Evolutionary conservation across 805 yeast species (phyloP), one percentile per base, ranked within the genome.

Genomic region (Ogataea allantospora): DNA sequence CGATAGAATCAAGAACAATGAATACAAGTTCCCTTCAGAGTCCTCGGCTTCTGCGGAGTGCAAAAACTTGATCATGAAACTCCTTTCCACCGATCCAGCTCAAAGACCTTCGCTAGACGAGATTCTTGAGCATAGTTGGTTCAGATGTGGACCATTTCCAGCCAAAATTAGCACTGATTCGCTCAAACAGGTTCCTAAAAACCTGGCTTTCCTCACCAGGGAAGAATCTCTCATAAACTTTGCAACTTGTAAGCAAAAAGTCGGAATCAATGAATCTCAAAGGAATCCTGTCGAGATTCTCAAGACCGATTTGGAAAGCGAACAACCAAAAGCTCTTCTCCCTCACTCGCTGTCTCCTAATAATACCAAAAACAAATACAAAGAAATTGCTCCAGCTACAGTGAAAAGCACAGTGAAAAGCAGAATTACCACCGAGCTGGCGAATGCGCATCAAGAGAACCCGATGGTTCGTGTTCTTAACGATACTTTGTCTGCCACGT

Each of bases 311-410:
- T 66, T 82, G 49, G 81, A 79, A 49, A 77, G 83, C 38, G 85
- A 81, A 58, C 76, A 73, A 51, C 80, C 83, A 31, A 75, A 68
- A 51, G 63, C 86, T 3, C 73, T 89, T 43, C 68, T 89, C 50
- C 98, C 98, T 24, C 84, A 82, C 51, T 84, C 95, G 2, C 74
- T 89, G 56, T 88, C 96, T 16, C 98, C 98, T 12, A 91, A 91
- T 49, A 88, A 87, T 56, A 88, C 96, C 30, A 84, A 80, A 57
- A 80, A 73, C 62, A 89, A 89, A 65, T 89, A 89, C 64, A 82
- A 82, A 58, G 93, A 84, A 56, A 78, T 81, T 35, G 47, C 60
- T 12, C 54, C 59, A 6, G 55, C 47, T 23, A 42, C 46, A 20
- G 40, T 52, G 26, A 57, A 48, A 38, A 38, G 15, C 25, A 53